A percentile compares a stretch with the other conserved stretches of the same genome.
Conservation (phyloP, 139 green algal species). For the Parachlorella kessleri region DNA sequence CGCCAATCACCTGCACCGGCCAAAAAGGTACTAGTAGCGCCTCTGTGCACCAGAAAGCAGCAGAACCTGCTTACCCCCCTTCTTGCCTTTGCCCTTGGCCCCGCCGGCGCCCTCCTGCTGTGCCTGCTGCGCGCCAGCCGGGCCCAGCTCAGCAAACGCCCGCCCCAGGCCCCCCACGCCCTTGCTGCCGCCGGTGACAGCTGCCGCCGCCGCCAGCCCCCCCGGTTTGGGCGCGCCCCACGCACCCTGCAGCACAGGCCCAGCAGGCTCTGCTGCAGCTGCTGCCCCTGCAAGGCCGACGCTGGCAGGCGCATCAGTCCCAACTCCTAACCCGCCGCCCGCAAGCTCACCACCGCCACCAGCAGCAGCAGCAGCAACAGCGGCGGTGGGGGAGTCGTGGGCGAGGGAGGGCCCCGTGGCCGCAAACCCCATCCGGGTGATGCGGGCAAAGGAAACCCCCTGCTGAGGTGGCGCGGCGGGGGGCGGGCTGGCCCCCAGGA, state of each 20-base stretch:
- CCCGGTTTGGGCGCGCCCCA: conserved; percentile 3
- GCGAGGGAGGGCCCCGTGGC: conserved; percentile 64
- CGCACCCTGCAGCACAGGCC: not conserved
- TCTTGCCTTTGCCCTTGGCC: conserved; percentile 35
- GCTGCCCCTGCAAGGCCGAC: not conserved
- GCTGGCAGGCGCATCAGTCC: not conserved
- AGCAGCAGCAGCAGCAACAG: not conserved
- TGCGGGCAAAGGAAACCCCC: conserved; percentile 70
- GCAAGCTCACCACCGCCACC: too few relatives aligned
- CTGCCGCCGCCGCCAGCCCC: not conserved
- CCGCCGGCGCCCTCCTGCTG: not conserved
- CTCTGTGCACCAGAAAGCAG: conserved; percentile 26
- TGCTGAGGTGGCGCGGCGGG: not conserved
- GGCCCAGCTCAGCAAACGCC: not conserved
- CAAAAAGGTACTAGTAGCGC: conserved; percentile 29
- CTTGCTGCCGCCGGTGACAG: not conserved
- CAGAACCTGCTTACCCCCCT: conserved; percentile 17
- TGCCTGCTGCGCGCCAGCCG: conserved; percentile 7
- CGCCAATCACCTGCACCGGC: too few relatives aligned
- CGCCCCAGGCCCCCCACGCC: not conserved
- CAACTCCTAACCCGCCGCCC: too few relatives aligned
- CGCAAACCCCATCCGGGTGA: conserved; percentile 73
- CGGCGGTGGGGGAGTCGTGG: too few relatives aligned
- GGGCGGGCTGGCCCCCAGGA: not conserved
- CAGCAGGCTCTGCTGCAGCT: not conserved